A percentile compares a stretch with the other conserved stretches of the same genome.
Conservation (phyloP, 768 basidiomycete genomes). For the Gautieria morchelliformis region DNA sequence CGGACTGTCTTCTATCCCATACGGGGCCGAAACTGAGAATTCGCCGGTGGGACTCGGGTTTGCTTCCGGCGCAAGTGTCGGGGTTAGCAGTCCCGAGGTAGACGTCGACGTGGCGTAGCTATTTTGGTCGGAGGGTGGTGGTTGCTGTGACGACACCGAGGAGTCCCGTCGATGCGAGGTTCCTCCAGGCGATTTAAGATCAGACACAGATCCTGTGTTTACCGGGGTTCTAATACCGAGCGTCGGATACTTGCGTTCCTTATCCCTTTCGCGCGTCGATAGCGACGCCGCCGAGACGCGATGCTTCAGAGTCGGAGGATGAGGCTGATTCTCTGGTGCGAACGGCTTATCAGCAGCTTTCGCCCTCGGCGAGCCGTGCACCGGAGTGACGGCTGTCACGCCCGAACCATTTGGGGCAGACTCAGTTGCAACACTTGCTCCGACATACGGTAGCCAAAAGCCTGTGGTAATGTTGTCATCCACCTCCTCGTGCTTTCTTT, state of each 20-base stretch:
- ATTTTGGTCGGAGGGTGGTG: not conserved
- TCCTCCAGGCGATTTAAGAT: not conserved
- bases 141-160: not conserved
- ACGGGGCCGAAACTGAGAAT: not conserved
- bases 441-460: constrained; percentile 37
- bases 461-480: constrained; percentile 20
- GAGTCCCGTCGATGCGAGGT: not conserved
- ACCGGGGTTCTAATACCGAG: not conserved
- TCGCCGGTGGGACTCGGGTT: not conserved
- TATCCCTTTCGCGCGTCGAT: not conserved
- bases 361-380: not conserved
- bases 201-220: not conserved
- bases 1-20: not conserved
- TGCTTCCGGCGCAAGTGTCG: not conserved
- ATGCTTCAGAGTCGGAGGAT: not conserved
- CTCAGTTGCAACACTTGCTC: constrained; percentile 23
- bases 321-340: not conserved
- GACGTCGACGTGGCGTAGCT: not conserved
- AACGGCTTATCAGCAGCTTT: not conserved
- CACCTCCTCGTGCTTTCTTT: constrained; percentile 22
- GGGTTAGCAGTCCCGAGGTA: not conserved
- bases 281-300: not conserved
- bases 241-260: not conserved
- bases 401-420: not conserved
- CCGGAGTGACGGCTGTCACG: not conserved